phyloP scores from a whole-genome alignment of 805 yeast genomes.

The Candida bentonensis region DNA sequence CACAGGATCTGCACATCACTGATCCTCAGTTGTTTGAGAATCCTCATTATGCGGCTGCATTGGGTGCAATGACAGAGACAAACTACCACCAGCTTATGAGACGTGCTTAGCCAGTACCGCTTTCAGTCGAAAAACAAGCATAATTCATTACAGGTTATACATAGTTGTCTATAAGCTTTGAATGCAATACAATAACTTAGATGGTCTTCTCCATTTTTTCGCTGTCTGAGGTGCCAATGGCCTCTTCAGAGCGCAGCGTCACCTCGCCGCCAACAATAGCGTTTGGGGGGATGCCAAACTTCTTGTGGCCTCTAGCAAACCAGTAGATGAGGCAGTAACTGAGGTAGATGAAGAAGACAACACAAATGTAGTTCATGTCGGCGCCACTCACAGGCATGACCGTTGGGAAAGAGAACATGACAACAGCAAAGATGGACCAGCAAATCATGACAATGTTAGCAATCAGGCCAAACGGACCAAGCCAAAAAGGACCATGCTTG shows the following conservation, averaged over 20 bases:
- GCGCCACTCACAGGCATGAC: conserved; percentile 45
- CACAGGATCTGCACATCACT: neutral
- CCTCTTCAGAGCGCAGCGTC: neutral
- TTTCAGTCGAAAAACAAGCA: no score
- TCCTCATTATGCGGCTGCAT: no score
- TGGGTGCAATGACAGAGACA: no score
- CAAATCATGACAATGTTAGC: conserved; percentile 35
- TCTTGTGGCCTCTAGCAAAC: conserved; percentile 8
- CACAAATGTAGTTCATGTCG: conserved; percentile 55
- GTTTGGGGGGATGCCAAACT: neutral
- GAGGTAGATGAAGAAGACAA: conserved; percentile 31
- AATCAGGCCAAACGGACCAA: conserved; percentile 36
- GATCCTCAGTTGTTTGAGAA: neutral
- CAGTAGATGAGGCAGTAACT: conserved; percentile 18
- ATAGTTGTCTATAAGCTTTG: no score
- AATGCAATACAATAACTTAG: neutral
- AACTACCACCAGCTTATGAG: no score
- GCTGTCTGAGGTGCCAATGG: neutral
- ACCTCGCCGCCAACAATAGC: neutral
- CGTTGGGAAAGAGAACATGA: conserved; percentile 54
- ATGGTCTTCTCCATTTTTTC: neutral
- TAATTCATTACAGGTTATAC: no score
- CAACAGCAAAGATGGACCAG: conserved; percentile 47
- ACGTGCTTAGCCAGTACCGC: no score
- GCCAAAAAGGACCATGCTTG: conserved; percentile 55